Conservation (phyloP, 768 basidiomycete genomes). For the Psilocybe subaeruginosa region DNA sequence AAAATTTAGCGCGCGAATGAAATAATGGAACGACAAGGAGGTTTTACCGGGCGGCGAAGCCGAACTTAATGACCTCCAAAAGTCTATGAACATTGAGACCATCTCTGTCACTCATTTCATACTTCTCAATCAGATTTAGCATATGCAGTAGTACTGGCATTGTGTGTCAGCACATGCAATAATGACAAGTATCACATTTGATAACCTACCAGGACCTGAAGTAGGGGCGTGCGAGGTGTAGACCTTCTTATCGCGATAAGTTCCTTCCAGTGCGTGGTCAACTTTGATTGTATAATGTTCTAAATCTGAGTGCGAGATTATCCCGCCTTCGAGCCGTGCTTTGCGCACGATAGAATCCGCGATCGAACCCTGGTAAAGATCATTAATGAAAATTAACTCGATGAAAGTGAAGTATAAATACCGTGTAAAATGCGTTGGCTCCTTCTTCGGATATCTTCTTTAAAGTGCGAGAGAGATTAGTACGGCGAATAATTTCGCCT, state of each 20-base stretch:
- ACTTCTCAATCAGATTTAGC: slow-evolving; percentile 90
- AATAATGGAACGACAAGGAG: background rate
- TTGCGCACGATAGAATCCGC: slow-evolving; percentile 80
- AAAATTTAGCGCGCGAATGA: background rate
- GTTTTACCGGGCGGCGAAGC: slow-evolving; percentile 50
- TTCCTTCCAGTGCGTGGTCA: slow-evolving; percentile 73
- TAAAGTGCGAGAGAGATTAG: slow-evolving; percentile 80
- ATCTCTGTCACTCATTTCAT: slow-evolving; percentile 53
- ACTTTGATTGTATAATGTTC: slow-evolving; percentile 70
- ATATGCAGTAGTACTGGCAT: slow-evolving; percentile 77
- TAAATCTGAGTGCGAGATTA: slow-evolving; percentile 78
- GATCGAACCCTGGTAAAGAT: slow-evolving; percentile 63
- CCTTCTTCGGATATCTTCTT: slow-evolving; percentile 75
- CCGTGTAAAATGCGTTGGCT: slow-evolving; percentile 81
- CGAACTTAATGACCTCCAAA: slow-evolving; percentile 84
- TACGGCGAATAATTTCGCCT: slow-evolving; percentile 74
- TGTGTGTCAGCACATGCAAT: background rate
- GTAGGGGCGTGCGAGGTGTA: slow-evolving; percentile 88
- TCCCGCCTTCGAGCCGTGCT: slow-evolving; percentile 72
- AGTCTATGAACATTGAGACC: slow-evolving; percentile 75
- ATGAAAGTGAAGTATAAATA: slow-evolving; percentile 20
- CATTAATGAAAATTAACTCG: slow-evolving; percentile 8
- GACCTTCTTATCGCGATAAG: slow-evolving; percentile 75
- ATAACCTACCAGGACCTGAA: slow-evolving; percentile 66
- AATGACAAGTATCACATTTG: background rate